Conservation (phyloP, 352 stramenopile genomes). For the Pythium brachiatum region DNA sequence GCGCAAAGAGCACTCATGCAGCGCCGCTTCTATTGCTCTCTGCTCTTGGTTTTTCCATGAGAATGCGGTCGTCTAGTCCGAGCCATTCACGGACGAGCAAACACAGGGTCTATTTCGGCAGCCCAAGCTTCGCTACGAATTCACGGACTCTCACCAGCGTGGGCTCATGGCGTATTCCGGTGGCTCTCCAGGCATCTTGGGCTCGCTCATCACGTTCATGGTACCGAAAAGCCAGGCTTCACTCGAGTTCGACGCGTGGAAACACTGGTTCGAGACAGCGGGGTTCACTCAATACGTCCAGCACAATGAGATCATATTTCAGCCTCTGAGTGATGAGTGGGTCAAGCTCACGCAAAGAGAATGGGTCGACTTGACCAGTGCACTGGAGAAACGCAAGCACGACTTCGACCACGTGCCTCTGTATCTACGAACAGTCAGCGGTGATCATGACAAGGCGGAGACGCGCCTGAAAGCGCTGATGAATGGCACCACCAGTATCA, state of each 20-base stretch:
- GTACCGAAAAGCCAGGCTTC: neutral
- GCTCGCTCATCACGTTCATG: neutral
- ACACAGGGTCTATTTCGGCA: neutral
- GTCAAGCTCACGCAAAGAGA: neutral
- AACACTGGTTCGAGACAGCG: neutral
- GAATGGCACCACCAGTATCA: slow-evolving; percentile 71
- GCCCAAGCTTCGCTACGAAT: neutral
- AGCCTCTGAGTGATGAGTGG: neutral
- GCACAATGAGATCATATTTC: neutral
- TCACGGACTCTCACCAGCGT: too few species aligned
- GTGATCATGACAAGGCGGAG: neutral
- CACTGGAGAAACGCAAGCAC: neutral
- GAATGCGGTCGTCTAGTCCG: neutral
- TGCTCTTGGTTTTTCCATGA: neutral
- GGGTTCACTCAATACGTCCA: neutral
- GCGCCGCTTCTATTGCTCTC: too few species aligned
- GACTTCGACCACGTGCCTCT: neutral
- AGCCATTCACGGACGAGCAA: neutral
- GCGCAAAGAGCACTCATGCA: too few species aligned
- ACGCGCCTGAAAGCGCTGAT: neutral
- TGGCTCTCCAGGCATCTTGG: neutral
- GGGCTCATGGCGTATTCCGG: neutral
- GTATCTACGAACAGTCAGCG: neutral
- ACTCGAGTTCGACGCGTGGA: neutral
- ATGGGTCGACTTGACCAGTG: neutral